Percentiles rank a stretch among this genome's conserved stretches.
These are phyloP conservation scores for Naganishia albida DNA, from an alignment of 1,284 basidiomycete genomes.

Conservation along the genomic window DNA sequence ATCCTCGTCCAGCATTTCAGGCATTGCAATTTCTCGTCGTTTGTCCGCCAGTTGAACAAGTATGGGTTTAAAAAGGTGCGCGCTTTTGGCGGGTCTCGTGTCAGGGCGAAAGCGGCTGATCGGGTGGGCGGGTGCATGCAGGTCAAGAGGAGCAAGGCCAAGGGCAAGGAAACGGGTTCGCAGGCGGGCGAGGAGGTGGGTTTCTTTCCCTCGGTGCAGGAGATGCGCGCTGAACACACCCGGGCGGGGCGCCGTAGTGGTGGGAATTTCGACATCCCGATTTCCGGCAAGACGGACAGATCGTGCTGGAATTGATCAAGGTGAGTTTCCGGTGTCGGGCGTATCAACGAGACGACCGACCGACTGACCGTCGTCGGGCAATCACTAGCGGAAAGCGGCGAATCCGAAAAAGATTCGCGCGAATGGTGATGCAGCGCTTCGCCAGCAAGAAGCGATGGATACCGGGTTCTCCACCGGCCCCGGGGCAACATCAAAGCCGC, in stretches of 20 bases:
- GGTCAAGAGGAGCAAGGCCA: constrained; percentile 56
- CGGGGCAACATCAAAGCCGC: not conserved
- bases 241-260: too few relatives aligned
- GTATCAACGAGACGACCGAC: too few relatives aligned
- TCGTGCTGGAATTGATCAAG: constrained; percentile 89
- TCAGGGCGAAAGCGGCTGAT: not conserved
- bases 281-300: constrained; percentile 81
- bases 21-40: constrained; percentile 93
- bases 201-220: constrained; percentile 9
- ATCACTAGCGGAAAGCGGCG: constrained; percentile 72
- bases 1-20: constrained; percentile 90
- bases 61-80: constrained; percentile 71
- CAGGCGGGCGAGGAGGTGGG: constrained; percentile 20
- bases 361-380: too few relatives aligned
- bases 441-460: constrained; percentile 53
- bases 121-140: not conserved
- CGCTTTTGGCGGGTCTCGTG: too few relatives aligned
- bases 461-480: constrained; percentile 57
- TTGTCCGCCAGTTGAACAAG: constrained; percentile 94
- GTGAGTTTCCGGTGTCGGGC: constrained; percentile 35
- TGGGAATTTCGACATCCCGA: constrained; percentile 97
- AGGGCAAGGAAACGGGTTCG: constrained; percentile 59
- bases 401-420: constrained; percentile 44
- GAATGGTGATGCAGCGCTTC: constrained; percentile 8
- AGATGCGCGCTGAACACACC: too few relatives aligned